Evolutionary conservation across 2,329 filamentous ascomycete genomes (phyloP).

Genomic region (Colletotrichum graminicola): DNA sequence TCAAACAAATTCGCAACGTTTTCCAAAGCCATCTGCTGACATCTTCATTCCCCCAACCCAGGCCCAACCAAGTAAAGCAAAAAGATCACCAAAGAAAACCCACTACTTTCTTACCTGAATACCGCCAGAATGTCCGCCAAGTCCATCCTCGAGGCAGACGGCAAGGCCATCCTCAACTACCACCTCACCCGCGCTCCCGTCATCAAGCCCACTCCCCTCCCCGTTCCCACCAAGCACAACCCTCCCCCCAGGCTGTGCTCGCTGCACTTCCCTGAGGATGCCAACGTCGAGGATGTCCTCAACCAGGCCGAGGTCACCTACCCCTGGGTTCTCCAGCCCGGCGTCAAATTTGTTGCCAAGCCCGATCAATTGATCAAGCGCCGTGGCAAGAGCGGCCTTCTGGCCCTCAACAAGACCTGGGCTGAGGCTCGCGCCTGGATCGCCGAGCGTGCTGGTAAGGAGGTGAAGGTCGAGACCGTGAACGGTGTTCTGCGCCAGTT

Average conservation of each 20-base stretch:
- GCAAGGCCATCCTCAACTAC: constrained; percentile 99
- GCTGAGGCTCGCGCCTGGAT: constrained; percentile 94
- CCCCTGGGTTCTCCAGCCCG: constrained; percentile 89
- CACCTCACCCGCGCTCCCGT: constrained; percentile 97
- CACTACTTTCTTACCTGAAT: constrained; percentile 25
- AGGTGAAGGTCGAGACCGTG: constrained; percentile 92
- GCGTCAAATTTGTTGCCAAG: constrained; percentile 96
- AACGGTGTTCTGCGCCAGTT: constrained; percentile 92
- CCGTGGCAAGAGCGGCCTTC: constrained; percentile 97
- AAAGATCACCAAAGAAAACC: constrained; percentile 35
- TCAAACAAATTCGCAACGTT: constrained; percentile 15
- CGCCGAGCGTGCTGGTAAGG: constrained; percentile 90
- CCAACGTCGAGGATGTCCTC: constrained; percentile 84
- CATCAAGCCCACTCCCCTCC: constrained; percentile 97
- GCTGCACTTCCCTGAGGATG: constrained; percentile 92
- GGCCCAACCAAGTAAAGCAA: constrained; percentile 30
- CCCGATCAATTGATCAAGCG: constrained; percentile 99
- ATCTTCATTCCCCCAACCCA: neutral
- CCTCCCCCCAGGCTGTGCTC: constrained; percentile 90
- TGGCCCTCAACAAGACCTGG: constrained; percentile 98
- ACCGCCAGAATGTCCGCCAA: constrained; percentile 72
- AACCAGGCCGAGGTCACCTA: constrained; percentile 96
- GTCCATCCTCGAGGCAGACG: constrained; percentile 98
- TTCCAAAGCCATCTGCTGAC: constrained; percentile 29
- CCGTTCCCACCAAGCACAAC: constrained; percentile 88